Base-by-base conservation (phyloP, 148 eudicot genomes). In the Vaccinium macrocarpon region DNA sequence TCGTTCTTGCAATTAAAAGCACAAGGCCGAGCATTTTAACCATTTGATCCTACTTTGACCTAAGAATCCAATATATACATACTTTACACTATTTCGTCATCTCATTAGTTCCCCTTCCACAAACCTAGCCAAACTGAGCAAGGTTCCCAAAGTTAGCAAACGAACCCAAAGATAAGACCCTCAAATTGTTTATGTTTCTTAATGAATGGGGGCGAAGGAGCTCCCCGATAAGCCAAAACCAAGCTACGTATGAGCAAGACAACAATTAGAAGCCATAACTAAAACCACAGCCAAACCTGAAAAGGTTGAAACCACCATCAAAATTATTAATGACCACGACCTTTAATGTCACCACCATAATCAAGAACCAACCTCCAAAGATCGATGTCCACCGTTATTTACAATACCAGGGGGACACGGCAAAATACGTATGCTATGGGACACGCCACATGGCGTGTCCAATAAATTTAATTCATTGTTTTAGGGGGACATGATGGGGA, bases 191-290 rank as follows among this genome's bases (percentile, higher is more conserved):
- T 42, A 10, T 68, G 73, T 27, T 68, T 27, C 53, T n/a, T 46
- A 46, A 74, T 46, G 53, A 74, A 74, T 74, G 50, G 46, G 27
- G 78, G 52, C 21, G 27, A 74, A 74, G 78, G 78, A 74, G 52
- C 53, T 74, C 52, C 25, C 49, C 14, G 3, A 32, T 35, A 35
- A 72, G 76, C n/a, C 49, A 72, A 68, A 72, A 72, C 76, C 48
- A 72, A 72, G 48, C 49, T 32, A 49, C n/a, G n/a, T 15, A 32
- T 32, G 19, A 71, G 42, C 75, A 5, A 72, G 16, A 72, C 76
- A 15, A 72, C 49, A 72, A 72, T 35, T 32, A 72, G 48, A 16
- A 57, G 62, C 16, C 62, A 14, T 57, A 57, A 61, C 6, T 6
- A 10, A 25, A 6, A 61, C n/a, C 9, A 21, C 23, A n/a, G 19